Percentiles rank a stretch among this genome's conserved stretches.
These are phyloP conservation scores for Eucalyptus polybractea DNA, from an alignment of 345 rosid genomes.

Conservation along the genomic window DNA sequence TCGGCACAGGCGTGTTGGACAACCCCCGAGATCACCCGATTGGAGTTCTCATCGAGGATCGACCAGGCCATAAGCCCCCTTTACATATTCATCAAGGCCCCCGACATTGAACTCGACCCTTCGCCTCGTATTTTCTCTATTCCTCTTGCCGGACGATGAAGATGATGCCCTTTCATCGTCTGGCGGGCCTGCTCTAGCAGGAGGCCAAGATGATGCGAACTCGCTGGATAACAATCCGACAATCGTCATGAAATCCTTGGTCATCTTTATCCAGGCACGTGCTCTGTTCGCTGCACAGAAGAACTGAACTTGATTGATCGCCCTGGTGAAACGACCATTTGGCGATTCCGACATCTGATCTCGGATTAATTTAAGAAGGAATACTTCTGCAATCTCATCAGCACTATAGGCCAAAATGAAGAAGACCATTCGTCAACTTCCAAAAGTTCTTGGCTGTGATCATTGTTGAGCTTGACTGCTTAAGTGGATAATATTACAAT, in stretches of 20 bases:
- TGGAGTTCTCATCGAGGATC: too few species aligned
- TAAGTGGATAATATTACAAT: too few species aligned
- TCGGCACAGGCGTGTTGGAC: too few species aligned
- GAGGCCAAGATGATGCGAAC: neutral
- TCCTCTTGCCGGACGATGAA: neutral
- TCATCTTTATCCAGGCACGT: neutral
- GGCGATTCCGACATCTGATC: neutral
- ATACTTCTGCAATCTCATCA: neutral
- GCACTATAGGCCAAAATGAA: rapidly evolving
- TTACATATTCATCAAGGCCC: too few species aligned
- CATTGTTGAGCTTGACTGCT: too few species aligned
- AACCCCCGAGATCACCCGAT: too few species aligned
- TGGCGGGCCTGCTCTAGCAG: neutral
- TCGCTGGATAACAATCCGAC: neutral
- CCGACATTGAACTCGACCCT: too few species aligned
- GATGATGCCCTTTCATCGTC: neutral
- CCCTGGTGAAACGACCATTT: neutral
- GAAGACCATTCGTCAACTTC: neutral
- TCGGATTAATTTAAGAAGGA: neutral
- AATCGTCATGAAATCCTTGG: neutral
- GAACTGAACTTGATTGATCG: neutral
- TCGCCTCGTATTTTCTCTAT: neutral
- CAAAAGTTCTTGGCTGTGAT: neutral
- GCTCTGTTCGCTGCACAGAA: neutral
- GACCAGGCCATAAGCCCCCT: too few species aligned